Evolutionary conservation across 768 basidiomycete genomes (phyloP), one percentile per base, ranked within the genome.

Genomic region (Erythrobasidium yunnanense): DNA sequence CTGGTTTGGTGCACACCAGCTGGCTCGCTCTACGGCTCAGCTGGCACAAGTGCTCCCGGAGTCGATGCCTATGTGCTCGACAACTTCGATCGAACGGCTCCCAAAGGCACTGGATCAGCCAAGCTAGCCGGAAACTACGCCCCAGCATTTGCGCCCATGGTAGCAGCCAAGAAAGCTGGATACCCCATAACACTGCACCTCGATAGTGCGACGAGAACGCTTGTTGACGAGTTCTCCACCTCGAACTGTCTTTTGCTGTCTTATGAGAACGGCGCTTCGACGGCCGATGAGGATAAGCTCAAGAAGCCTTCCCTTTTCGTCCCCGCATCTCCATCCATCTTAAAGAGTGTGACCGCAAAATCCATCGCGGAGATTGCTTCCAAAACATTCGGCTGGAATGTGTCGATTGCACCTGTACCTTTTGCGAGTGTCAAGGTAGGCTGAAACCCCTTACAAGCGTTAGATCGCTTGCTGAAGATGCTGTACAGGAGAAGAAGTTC

Each of bases 201-300:
- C 51, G 70, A 66, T 32, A 54, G 38, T 46, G 63, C 57, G 27
- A 70, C 70, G 1, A 68, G 69, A 29, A 67, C 68, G 22, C 47
- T 51, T 33, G 60, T 74, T 22, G 73, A 74, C 66, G 73, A 74
- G 66, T 74, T 74, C 55, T 71, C 70, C 8, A 74, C 73, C 4
- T 68, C 68, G 18, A 74, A 74, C 68, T 71, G 69, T 50, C 50
- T 73, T 51, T 68, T 66, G 35, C 63, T 74, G 53, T 18, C 30
- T 2, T 58, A 65, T 15, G 54, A 27, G 15, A 15, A 65, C 25
- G 49, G 30, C 34, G 35, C 47, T 20, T 42, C 4, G 18, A 33
- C 51, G 27, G n/a, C 52, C 3, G 55, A 66, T 15, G 46, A 30
- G 30, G 65, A 66, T 18, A 49, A 34, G 35, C 45, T 60, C 4